Base-by-base conservation (phyloP, 2,329 filamentous ascomycete genomes). In the Trichoderma sp. region DNA sequence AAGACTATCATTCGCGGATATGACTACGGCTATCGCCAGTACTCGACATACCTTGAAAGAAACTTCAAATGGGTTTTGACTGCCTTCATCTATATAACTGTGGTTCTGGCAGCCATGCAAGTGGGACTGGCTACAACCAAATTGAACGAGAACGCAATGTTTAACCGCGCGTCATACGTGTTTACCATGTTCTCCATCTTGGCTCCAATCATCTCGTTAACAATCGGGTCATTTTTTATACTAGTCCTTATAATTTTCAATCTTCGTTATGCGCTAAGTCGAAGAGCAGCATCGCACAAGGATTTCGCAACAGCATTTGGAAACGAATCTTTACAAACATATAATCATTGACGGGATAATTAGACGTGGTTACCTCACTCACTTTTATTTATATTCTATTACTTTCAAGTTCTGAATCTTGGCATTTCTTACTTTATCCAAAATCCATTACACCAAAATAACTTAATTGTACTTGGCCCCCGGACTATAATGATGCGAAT, bases 101-200 rank as follows among this genome's bases (percentile, higher is more conserved):
- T 88, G n/a, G 81, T 87, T 9, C 79, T 89, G 41, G 84, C 85
- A 5, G 86, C 87, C 0, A 86, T 88, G 85, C 86, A 89, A 79
- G 85, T 87, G 6, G 86, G 85, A 0, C 77, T 87, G 8, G 81
- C 82, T 2, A 86, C 84, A 0, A 77, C 80, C 3, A 64, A 67
- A 45, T 80, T 86, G 2, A 67, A 66, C 1, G 77, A 80, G 0
- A 85, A 83, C 76, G 16, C 74, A 0, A 71, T 76, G 0, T 89
- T 89, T 76, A 83, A 86, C 77, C 66, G 75, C 12, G 86, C 83
- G 1, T 84, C 84, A 1, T 86, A 85, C 75, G 86, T 86, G 1
- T 88, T 89, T 73, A 84, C 85, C 9, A 79, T 88, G 9, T 87
- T 88, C 71, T 82, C 85, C 0, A 87, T 88, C 16, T 38, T 73